phyloP scores from a whole-genome alignment of 306 rosid species.

The Begonia masoniana region DNA sequence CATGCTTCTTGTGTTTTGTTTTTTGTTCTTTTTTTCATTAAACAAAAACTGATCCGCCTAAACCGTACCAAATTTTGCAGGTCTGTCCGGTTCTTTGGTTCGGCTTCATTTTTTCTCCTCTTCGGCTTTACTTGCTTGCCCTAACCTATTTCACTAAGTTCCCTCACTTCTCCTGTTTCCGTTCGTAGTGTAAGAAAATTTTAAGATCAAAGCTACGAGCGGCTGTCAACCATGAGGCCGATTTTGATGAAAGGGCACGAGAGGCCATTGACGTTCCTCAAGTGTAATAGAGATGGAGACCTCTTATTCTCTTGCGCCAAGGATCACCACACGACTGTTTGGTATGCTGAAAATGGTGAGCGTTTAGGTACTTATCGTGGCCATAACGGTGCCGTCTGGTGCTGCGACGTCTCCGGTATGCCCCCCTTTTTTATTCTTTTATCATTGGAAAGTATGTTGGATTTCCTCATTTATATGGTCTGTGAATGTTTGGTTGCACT shows the following conservation, averaged over 20 bases:
- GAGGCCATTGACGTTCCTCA: constrained; percentile 83
- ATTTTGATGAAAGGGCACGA: constrained; percentile 97
- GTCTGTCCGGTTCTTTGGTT: no score
- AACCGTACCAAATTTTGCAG: no score
- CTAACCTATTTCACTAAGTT: no score
- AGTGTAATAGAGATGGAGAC: constrained; percentile 80
- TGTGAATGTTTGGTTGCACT: no score
- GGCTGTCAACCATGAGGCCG: constrained; percentile 52
- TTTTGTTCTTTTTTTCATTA: no score
- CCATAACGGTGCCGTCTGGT: constrained; percentile 97
- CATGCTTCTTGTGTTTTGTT: no score
- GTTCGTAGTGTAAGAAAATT: no score
- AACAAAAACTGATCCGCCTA: no score
- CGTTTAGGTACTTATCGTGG: constrained; percentile 82
- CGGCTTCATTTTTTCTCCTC: no score
- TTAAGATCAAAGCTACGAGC: no score
- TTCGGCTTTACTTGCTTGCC: no score
- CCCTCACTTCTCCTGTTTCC: no score
- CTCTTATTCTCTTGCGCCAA: constrained; percentile 86
- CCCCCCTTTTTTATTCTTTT: neutral
- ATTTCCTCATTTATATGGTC: neutral
- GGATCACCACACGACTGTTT: constrained; percentile 75
- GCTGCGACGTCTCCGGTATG: constrained; percentile 80
- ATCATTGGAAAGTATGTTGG: neutral
- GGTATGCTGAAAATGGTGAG: constrained; percentile 97